Evolutionary conservation across 2,329 filamentous ascomycete species (phyloP), one percentile per base, ranked within the genome.

Genomic region (Xylariaceae sp.): DNA sequence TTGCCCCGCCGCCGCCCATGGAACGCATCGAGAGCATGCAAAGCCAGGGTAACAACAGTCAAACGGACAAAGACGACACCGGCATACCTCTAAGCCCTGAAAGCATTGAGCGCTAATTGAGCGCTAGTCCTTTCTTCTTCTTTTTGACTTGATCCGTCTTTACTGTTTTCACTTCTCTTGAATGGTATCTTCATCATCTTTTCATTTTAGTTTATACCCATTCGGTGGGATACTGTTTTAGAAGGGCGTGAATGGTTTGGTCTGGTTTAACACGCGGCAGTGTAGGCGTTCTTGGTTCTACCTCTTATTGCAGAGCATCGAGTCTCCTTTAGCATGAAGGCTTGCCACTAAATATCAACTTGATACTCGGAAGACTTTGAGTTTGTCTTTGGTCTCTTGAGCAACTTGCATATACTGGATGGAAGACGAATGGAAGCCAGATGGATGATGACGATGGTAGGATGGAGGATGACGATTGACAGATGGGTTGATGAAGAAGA

Each of bases 81-180:
- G 87, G 87, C 16, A 91, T 93, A 84, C 57, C 57, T 20, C 91
- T 93, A 79, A 94, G 89, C 68, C 91, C 91, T 3, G 86, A 93
- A 74, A 92, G 89, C 70, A 84, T 91, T 61, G 81, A 81, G 71
- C 75, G 67, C 52, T 76, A 71, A 61, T 26, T n/a, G n/a, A n/a
- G n/a, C n/a, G n/a, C n/a, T n/a, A n/a, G n/a, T n/a, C n/a, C n/a
- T n/a, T 4, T 23, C 26, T 30, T 35, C 6, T 6, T 42, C 7
- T 15, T 50, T 29, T 33, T 11, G 16, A 30, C 32, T 16, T 37
- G 18, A 32, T 26, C 10, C 18, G 3, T 16, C 40, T 21, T 45
- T 16, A 18, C 26, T n/a, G 21, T 10, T 42, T 18, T 35, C 41
- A 32, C 21, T 30, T 27, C 23, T 39, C 41, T 42, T 49, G 15